Evolutionary conservation across 2,329 filamentous ascomycete species (phyloP).

Genomic region (Westerdykella aurantiaca): DNA sequence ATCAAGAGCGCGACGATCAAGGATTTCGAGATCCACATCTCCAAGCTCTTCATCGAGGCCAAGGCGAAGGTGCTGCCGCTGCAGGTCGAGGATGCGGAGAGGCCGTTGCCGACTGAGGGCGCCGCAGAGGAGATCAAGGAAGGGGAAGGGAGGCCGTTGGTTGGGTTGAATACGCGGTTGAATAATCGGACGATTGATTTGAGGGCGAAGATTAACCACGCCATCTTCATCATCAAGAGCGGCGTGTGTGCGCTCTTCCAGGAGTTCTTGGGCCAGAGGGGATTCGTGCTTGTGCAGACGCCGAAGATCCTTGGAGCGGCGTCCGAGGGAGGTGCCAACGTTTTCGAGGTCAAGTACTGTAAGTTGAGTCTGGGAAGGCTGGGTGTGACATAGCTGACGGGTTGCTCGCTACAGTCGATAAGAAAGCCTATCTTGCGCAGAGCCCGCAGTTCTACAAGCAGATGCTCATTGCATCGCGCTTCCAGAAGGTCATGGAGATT

Average conservation of each 20-base stretch:
- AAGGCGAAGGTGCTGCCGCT: conserved; percentile 57
- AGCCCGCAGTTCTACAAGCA: conserved; percentile 86
- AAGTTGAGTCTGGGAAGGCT: too few relatives aligned
- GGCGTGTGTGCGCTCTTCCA: conserved; percentile 65
- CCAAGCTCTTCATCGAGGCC: conserved; percentile 74
- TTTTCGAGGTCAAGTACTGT: conserved; percentile 89
- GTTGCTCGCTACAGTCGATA: conserved; percentile 40
- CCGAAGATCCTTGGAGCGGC: conserved; percentile 85
- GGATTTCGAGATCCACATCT: conserved; percentile 79
- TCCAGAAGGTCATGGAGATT: conserved; percentile 72
- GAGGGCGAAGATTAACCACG: conserved; percentile 83
- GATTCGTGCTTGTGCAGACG: conserved; percentile 80
- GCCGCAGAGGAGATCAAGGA: conserved; percentile 47
- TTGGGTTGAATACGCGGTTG: conserved; percentile 76
- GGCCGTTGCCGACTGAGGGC: conserved; percentile 44
- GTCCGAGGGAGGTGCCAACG: conserved; percentile 87
- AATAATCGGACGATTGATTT: conserved; percentile 93
- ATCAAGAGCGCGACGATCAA: conserved; percentile 82
- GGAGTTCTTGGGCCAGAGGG: conserved; percentile 68
- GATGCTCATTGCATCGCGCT: conserved; percentile 72
- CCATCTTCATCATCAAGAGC: conserved; percentile 67
- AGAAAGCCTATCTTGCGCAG: conserved; percentile 73
- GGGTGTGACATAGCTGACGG: too few relatives aligned
- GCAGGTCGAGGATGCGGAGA: conserved; percentile 50
- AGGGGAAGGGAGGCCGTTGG: conserved; percentile 58